Conservation (phyloP, 2,329 filamentous ascomycete genomes). For the Trichoderma afroharzianum region DNA sequence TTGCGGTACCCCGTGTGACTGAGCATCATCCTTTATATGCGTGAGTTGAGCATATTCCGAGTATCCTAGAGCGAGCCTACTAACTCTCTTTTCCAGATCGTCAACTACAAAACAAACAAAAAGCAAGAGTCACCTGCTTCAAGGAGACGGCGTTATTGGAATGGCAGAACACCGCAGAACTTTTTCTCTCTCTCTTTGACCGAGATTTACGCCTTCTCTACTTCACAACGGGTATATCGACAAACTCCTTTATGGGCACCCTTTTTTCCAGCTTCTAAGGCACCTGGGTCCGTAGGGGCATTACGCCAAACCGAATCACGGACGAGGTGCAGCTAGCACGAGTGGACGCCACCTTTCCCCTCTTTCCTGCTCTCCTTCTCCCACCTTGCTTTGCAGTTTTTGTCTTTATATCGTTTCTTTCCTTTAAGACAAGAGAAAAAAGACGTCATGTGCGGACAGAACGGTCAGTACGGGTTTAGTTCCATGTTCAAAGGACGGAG, state of each 20-base stretch:
- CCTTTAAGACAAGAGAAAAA: background rate
- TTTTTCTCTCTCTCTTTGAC: background rate
- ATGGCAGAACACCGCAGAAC: background rate
- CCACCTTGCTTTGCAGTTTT: background rate
- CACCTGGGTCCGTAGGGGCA: background rate
- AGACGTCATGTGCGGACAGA: background rate
- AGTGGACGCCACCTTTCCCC: background rate
- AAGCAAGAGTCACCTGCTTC: background rate
- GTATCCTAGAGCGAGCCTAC: background rate
- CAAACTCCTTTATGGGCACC: background rate
- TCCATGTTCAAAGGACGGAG: conserved; percentile 2
- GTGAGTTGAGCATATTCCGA: background rate
- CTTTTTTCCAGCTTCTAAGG: too few relatives aligned
- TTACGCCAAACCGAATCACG: background rate
- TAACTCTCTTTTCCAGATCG: background rate
- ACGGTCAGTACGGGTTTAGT: background rate
- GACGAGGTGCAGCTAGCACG: background rate
- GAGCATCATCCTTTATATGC: background rate
- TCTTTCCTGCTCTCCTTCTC: background rate
- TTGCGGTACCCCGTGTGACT: conserved; percentile 45
- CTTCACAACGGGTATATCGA: background rate
- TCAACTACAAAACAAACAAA: background rate
- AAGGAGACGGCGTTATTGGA: background rate
- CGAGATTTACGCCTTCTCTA: background rate
- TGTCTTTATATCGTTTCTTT: background rate